Conservation (phyloP, 2,329 filamentous ascomycete genomes). For the Bimuria novae-zelandiae region DNA sequence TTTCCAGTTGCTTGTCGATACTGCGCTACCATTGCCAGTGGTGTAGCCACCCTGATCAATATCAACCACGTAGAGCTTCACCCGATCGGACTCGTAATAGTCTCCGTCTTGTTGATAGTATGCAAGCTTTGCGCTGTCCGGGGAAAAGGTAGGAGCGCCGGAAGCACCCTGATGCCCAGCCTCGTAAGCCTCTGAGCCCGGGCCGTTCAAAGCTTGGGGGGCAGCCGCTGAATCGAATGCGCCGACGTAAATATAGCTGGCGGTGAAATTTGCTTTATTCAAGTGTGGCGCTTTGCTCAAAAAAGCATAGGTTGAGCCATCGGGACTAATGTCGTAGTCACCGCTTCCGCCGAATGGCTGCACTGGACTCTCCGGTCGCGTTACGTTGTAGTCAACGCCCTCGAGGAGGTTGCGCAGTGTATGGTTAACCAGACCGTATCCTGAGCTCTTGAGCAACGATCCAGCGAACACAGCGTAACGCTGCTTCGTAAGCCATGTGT, state of each 20-base stretch:
- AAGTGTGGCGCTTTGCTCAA: conserved; percentile 75
- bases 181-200: conserved; percentile 28
- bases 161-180: conserved; percentile 66
- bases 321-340: conserved; percentile 74
- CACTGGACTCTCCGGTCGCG: conserved; percentile 67
- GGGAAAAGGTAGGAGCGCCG: conserved; percentile 73
- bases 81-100: conserved; percentile 80
- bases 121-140: conserved; percentile 69
- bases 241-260: conserved; percentile 78
- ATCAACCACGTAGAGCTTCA: conserved; percentile 51
- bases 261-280: conserved; percentile 75
- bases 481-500: conserved; percentile 71
- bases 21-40: conserved; percentile 18
- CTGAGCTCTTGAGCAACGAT: conserved; percentile 51
- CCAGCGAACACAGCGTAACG: conserved; percentile 77
- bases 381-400: conserved; percentile 60
- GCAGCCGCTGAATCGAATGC: conserved; percentile 63
- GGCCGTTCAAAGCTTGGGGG: conserved; percentile 41
- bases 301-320: conserved; percentile 66
- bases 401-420: conserved; percentile 62
- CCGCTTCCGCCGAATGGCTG: conserved; percentile 76
- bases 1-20: conserved; percentile 38
- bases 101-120: conserved; percentile 74
- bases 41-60: conserved; percentile 16
- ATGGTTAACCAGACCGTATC: conserved; percentile 31